Conservation (phyloP, 352 stramenopile genomes). For the Phytopythium sindhum region DNA sequence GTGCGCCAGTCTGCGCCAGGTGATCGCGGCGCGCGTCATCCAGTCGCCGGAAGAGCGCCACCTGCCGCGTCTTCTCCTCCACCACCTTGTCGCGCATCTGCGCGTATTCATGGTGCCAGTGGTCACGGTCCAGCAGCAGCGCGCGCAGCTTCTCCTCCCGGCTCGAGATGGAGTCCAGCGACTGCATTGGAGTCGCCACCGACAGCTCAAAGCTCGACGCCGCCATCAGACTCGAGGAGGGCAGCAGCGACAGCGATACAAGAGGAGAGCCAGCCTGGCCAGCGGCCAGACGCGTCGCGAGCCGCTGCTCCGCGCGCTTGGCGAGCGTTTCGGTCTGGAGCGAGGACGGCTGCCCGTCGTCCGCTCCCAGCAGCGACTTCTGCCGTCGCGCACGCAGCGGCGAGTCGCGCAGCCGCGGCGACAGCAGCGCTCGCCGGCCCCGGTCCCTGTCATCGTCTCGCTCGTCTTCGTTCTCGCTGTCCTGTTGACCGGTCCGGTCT, state of each 20-base stretch:
- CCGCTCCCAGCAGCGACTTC: slow-evolving; percentile 10
- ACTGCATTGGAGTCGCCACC: not conserved
- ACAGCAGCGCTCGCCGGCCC: slow-evolving; percentile 7
- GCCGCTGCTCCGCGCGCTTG: slow-evolving; percentile 7
- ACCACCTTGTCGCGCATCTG: slow-evolving; percentile 30
- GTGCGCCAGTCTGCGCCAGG: slow-evolving; percentile 13
- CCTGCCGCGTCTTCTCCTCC: slow-evolving; percentile 26
- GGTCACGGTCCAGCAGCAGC: slow-evolving; percentile 12
- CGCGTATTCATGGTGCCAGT: slow-evolving; percentile 24
- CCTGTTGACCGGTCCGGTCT: not conserved
- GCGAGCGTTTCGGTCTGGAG: not conserved
- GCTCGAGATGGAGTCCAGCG: slow-evolving; percentile 4
- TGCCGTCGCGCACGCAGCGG: slow-evolving; percentile 11
- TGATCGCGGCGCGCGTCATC: slow-evolving; percentile 17
- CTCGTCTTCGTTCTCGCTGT: not conserved
- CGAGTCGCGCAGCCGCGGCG: slow-evolving; percentile 19
- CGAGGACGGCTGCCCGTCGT: not conserved
- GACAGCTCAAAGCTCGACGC: slow-evolving; percentile 5
- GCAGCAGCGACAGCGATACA: not conserved
- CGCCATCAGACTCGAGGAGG: not conserved
- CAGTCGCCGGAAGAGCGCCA: slow-evolving; percentile 25
- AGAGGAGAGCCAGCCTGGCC: not conserved
- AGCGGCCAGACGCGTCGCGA: not conserved
- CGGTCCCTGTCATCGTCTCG: not conserved
- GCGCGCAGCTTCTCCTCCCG: slow-evolving; percentile 22